phyloP scores from a whole-genome alignment of 2,329 filamentous ascomycete species.

The Fusarium fujikuroi region DNA sequence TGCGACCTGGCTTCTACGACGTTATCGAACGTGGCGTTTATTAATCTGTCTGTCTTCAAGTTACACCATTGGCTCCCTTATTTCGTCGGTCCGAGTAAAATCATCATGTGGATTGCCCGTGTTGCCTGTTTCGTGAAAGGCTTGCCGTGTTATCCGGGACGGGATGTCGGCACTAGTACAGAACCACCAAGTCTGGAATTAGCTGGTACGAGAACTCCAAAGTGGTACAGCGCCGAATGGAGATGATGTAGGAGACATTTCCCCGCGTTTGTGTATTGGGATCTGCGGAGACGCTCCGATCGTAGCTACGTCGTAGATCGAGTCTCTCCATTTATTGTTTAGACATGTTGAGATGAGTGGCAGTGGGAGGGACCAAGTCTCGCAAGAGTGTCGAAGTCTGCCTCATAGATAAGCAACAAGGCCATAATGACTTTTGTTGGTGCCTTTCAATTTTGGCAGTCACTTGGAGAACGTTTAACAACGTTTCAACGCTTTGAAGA shows the following conservation, averaged over 20 bases:
- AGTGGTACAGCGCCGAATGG: neutral
- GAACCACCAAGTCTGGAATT: neutral
- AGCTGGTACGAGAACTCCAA: neutral
- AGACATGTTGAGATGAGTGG: neutral
- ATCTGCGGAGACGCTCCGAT: neutral
- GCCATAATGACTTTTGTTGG: rapidly evolving
- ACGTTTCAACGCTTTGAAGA: rapidly evolving
- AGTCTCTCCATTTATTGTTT: neutral
- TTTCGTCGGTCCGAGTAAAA: neutral
- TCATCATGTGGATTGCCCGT: neutral
- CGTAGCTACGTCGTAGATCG: neutral
- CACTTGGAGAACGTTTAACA: no score
- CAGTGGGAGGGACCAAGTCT: no score
- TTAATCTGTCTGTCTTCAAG: neutral
- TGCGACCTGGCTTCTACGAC: neutral
- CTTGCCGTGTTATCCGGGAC: neutral
- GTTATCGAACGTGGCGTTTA: neutral
- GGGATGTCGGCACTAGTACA: neutral
- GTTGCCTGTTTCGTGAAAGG: neutral
- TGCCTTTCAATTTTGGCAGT: rapidly evolving
- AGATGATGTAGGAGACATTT: neutral
- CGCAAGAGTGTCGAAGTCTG: neutral
- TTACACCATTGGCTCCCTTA: neutral
- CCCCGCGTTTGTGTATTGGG: neutral
- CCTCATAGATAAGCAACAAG: rapidly evolving